Base-by-base conservation (phyloP, 2,329 filamentous ascomycete species). In the Paracamarosporium sp. region DNA sequence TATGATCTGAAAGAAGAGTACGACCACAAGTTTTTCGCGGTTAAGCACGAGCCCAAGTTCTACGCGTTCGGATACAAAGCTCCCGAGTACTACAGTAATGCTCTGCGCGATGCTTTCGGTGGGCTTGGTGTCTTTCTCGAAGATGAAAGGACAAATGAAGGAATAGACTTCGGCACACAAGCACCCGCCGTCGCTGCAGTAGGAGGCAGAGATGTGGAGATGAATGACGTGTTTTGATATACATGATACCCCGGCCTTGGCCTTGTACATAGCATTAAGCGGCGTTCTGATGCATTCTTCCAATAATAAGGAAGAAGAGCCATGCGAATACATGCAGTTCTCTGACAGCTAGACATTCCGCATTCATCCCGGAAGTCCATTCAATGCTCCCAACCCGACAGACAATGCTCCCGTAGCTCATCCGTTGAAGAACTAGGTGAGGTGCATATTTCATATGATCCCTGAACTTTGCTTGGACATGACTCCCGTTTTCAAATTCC, bases 71-170 rank as follows among this genome's bases (percentile, higher is more conserved):
- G 95, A 0, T 98, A 96, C 77, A 88, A 89, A 68, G 81, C 94
- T 41, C 82, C 85, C 31, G 93, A 97, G 72, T 98, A 95, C 72
- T 91, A 92, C 68, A 83, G 88, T 7, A 84, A 93, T 24, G 89
- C 91, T 24, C 80, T 99, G 72, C 90, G 92, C 59, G 93, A 97
- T 72, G 93, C 94, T 0, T 98, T 97, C 78, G 88, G 91, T 0
- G 95, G 96, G 0, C 76, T 99, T 59, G 92, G 91, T 0, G 91
- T 96, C 40, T 96, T 96, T 67, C 82, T 99, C 40, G 89, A 86
- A 33, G 92, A 97, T 44, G 93, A 96, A 71, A 74, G 69, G 25
- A 76, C 79, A 46, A 77, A 72, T 30, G 74, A 68, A 36, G 69
- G 68, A 8, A 67, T 65, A 4, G 62, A 61, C 1, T 63, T 73